Evolutionary conservation across 257 asterid species (phyloP).

Genomic region (Schizonepeta tenuifolia): DNA sequence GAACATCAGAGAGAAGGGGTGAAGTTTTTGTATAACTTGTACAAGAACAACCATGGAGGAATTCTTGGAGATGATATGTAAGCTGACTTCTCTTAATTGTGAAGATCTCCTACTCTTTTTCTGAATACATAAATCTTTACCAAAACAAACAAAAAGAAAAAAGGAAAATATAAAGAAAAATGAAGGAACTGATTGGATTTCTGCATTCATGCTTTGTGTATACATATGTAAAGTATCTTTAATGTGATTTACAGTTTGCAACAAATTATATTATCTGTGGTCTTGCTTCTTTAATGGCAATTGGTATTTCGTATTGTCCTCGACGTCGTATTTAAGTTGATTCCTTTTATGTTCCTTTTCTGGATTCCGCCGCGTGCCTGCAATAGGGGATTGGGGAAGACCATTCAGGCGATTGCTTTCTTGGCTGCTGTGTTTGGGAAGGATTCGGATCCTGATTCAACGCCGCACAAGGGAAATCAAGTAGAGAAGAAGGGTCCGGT

Average conservation of each 20-base stretch:
- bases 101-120: not conserved
- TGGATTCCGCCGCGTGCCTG: constrained; percentile 12
- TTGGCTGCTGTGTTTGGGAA: constrained; percentile 85
- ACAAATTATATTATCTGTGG: constrained; percentile 1
- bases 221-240: not conserved
- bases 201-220: constrained; percentile 1
- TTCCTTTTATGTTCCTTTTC: constrained; percentile 20
- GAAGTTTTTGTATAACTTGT: constrained; percentile 74
- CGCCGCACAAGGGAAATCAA: constrained; percentile 33
- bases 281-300: not conserved
- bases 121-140: not conserved
- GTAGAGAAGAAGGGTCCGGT: constrained; percentile 60
- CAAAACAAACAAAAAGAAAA: too few relatives aligned
- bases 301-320: not conserved
- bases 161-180: too few relatives aligned
- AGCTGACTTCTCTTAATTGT: constrained; percentile 32
- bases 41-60: constrained; percentile 92
- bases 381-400: constrained; percentile 96
- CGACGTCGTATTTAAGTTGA: not conserved
- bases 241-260: not conserved
- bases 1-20: constrained; percentile 92
- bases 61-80: constrained; percentile 96
- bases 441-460: constrained; percentile 53
- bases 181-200: not conserved
- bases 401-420: constrained; percentile 92